Conservation (phyloP, 2,329 filamentous ascomycete species). For the Trichoderma breve region DNA sequence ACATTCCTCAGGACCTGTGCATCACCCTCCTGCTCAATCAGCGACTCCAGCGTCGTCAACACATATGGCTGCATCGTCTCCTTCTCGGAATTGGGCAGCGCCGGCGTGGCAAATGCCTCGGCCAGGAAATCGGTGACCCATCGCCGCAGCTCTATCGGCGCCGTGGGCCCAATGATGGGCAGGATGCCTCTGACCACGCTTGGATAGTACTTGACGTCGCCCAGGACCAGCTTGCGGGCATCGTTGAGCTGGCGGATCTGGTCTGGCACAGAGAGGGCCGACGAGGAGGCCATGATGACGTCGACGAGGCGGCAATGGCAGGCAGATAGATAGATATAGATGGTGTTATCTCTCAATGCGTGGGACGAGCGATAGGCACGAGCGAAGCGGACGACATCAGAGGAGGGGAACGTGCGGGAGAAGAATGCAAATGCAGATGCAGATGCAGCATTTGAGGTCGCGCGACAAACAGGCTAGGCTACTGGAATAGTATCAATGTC, state of each 20-base stretch:
- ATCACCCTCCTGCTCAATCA: slow-evolving; percentile 75
- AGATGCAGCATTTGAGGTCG: slow-evolving; percentile 26
- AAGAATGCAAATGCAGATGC: neutral
- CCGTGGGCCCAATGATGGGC: slow-evolving; percentile 77
- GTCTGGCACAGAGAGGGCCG: slow-evolving; percentile 61
- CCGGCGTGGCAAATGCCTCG: slow-evolving; percentile 93
- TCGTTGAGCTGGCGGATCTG: slow-evolving; percentile 86
- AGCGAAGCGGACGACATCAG: slow-evolving; percentile 13
- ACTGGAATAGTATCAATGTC: slow-evolving; percentile 22
- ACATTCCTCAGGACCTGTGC: slow-evolving; percentile 77
- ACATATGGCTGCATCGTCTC: slow-evolving; percentile 74
- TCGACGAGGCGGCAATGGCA: neutral
- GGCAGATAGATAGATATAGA: neutral
- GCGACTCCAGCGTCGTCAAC: slow-evolving; percentile 69
- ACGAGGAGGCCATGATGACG: slow-evolving; percentile 29
- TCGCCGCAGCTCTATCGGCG: slow-evolving; percentile 78
- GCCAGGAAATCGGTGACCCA: slow-evolving; percentile 97
- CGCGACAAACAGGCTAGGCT: slow-evolving; percentile 33
- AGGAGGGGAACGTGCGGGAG: slow-evolving; percentile 7
- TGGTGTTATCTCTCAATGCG: neutral
- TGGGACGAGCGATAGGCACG: neutral
- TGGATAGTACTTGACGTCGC: slow-evolving; percentile 83
- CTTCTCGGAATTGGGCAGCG: slow-evolving; percentile 73
- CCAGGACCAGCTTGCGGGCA: slow-evolving; percentile 84
- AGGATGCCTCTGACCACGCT: slow-evolving; percentile 89